Evolutionary conservation across 768 basidiomycete species (phyloP), one percentile per base, ranked within the genome.

Genomic region (Arthromyces matolae): DNA sequence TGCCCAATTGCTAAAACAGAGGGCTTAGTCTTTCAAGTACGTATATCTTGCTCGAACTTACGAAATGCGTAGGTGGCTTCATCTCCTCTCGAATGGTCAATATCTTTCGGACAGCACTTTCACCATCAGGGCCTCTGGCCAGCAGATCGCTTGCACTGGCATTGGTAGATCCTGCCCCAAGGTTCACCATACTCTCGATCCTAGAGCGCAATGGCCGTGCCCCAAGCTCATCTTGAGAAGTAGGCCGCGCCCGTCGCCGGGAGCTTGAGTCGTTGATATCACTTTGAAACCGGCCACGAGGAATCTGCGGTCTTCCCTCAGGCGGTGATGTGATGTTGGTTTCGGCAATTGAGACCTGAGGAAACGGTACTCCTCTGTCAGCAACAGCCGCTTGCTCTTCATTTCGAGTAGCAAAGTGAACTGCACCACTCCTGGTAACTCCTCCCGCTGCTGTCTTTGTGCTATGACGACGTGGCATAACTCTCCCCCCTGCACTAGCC

Each of bases 1-100:
- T 94, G 24, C 95, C 95, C 16, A 99, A 76, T 93, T 95, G 93
- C 95, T 97, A 61, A 24, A 55, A 46, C 35, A 25, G 12, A 13
- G 36, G 25, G 33, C 5, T 42, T 32, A 51, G 37, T 36, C 48
- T 18, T 12, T 27, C 27, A 25, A 20, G 22, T 47, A 45, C 47
- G 37, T 24, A 19, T 10, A 28, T 45, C 29, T 19, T 44, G 19
- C 40, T 40, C 7, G 5, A 32, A 77, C 92, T 78, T 62, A 93
- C 92, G 64, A 88, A 93, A 63, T 84, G 85, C 43, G 86, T 81
- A 6, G 87, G 75, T 14, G 82, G 71, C 70, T 86, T 88, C 42
- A 90, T 90, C 53, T 87, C 83, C 70, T 93, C 92, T 61, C 78
- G 73, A 39, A 94, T 76, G 35, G 92, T 76, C 29, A 94, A 71